These are phyloP conservation scores for Spizellomyces punctatus DNA, from an alignment of 192 early-diverging fungal genomes.

Conservation along the genomic window DNA sequence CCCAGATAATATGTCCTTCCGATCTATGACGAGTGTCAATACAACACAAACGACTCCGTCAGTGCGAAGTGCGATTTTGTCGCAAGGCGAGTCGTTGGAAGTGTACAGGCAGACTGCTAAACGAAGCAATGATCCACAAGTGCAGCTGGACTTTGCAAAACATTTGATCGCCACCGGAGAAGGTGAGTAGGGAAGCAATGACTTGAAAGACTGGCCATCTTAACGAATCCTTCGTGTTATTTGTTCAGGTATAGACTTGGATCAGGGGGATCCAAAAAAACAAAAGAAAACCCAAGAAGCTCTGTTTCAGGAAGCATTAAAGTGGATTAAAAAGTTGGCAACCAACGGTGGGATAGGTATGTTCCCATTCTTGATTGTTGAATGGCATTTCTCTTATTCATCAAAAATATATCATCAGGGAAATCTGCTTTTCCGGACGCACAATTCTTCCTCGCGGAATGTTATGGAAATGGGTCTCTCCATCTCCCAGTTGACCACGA, in stretches of 20 bases:
- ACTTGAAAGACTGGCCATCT: background rate
- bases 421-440: slow-evolving; percentile 83
- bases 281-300: slow-evolving; percentile 71
- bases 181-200: slow-evolving; percentile 40
- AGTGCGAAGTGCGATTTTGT: slow-evolving; percentile 5
- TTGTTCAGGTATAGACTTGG: slow-evolving; percentile 18
- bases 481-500: slow-evolving; percentile 81
- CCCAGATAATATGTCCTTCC: slow-evolving; percentile 15
- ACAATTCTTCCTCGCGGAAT: slow-evolving; percentile 88
- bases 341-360: slow-evolving; percentile 35
- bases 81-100: slow-evolving; percentile 37
- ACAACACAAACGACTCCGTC: slow-evolving; percentile 10
- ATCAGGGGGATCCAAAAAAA: slow-evolving; percentile 59
- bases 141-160: slow-evolving; percentile 85
- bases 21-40: slow-evolving; percentile 11
- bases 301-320: slow-evolving; percentile 78
- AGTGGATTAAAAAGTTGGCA: slow-evolving; percentile 83
- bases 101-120: slow-evolving; percentile 46
- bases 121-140: slow-evolving; percentile 62
- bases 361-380: background rate
- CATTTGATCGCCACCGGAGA: slow-evolving; percentile 80
- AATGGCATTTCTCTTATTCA: background rate
- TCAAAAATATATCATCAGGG: slow-evolving; percentile 33
- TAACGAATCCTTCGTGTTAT: slow-evolving; percentile 11
- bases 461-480: slow-evolving; percentile 83